These are phyloP conservation scores for Geotrichum citri-aurantii DNA, from an alignment of 1,139 yeast species.

Conservation along the genomic window DNA sequence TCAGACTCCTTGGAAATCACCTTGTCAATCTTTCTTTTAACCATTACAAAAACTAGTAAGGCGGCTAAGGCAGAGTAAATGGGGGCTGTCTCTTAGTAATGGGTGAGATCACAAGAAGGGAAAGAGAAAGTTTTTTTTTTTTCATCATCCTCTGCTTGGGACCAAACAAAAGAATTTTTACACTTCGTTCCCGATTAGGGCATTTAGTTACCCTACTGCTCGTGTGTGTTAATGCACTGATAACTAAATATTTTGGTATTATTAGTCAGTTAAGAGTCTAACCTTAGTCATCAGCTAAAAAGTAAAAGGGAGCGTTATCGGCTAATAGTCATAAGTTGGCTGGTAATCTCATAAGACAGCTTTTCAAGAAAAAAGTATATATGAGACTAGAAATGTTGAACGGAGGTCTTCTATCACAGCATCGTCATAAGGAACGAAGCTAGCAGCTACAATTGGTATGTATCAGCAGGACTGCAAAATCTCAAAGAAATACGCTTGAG, in stretches of 20 bases:
- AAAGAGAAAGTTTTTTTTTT: conserved; percentile 3
- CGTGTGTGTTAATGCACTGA: not conserved
- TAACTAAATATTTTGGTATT: not conserved
- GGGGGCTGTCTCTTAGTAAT: not conserved
- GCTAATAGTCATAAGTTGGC: no score
- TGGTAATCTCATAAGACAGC: no score
- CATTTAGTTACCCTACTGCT: conserved; percentile 10
- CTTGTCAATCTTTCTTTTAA: conserved; percentile 15
- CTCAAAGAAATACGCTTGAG: not conserved
- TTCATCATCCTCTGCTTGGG: not conserved
- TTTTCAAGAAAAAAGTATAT: no score
- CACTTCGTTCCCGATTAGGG: conserved; percentile 6
- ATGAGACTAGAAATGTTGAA: no score
- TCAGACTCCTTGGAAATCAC: not conserved
- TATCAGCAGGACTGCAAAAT: not conserved
- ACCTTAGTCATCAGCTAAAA: no score
- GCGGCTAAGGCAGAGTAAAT: not conserved
- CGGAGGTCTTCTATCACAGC: not conserved
- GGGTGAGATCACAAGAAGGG: conserved; percentile 3
- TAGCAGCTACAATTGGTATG: not conserved
- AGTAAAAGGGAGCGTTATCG: no score
- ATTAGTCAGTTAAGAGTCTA: not conserved
- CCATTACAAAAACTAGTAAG: conserved; percentile 1
- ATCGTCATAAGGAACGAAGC: not conserved
- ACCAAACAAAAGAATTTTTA: conserved; percentile 1